phyloP scores from a whole-genome alignment of 2,329 filamentous ascomycete genomes.

The Arthrobotrys entomopaga region DNA sequence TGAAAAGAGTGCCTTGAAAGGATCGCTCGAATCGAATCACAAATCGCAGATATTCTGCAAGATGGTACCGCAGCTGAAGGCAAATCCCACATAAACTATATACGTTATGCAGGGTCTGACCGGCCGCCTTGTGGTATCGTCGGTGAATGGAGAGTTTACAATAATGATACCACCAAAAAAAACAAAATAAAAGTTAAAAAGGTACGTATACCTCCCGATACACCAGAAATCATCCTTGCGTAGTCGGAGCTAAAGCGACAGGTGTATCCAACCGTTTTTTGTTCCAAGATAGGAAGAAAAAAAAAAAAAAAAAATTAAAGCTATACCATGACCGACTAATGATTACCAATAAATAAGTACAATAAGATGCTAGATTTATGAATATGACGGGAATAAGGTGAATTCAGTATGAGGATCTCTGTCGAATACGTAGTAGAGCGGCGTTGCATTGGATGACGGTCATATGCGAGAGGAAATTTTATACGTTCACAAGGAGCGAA shows the following conservation, averaged over 20 bases:
- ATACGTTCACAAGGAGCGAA: constrained; percentile 4
- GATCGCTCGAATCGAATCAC: constrained; percentile 3
- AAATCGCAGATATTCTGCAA: constrained; percentile 1
- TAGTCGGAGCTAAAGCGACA: constrained; percentile 44
- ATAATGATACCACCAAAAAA: background rate
- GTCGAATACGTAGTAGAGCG: background rate
- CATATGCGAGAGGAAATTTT: background rate
- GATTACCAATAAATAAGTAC: constrained; percentile 14
- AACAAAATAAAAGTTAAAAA: background rate
- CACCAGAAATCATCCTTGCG: constrained; percentile 40
- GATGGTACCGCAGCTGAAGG: constrained; percentile 3
- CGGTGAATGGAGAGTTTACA: constrained; percentile 45
- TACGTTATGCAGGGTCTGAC: constrained; percentile 46
- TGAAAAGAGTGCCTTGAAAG: background rate
- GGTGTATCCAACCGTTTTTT: constrained; percentile 8
- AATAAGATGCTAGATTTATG: background rate
- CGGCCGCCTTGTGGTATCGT: constrained; percentile 46
- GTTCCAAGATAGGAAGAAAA: background rate
- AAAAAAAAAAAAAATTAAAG: constrained; percentile 11
- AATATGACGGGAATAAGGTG: background rate
- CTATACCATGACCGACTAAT: constrained; percentile 9
- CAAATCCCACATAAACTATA: background rate
- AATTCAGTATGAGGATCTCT: background rate
- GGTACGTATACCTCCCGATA: constrained; percentile 42
- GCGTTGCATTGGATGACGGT: background rate